A percentile compares a stretch with the other conserved stretches of the same genome.
These are phyloP conservation scores for Polyplosphaeria fusca DNA, from an alignment of 495 filamentous ascomycete species.

Conservation along the genomic window DNA sequence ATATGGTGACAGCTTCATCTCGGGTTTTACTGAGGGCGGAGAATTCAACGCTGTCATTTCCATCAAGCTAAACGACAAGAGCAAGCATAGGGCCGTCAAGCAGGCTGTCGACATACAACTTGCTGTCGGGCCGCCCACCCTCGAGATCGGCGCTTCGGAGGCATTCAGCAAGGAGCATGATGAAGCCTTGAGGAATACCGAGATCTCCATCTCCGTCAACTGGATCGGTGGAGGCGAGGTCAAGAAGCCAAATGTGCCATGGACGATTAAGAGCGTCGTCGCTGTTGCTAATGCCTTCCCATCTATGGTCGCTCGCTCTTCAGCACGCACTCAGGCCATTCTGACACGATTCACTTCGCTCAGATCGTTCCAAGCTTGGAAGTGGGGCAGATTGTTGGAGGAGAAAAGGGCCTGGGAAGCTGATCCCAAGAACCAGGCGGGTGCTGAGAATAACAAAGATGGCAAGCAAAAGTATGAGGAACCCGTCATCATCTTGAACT, in stretches of 20 bases:
- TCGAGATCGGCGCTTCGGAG: conserved; percentile 29
- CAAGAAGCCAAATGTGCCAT: conserved; percentile 37
- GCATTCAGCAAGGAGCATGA: conserved; percentile 26
- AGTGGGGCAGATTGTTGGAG: conserved; percentile 23
- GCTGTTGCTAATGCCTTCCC: conserved; percentile 39
- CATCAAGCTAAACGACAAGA: conserved; percentile 39
- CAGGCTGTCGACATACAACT: conserved; percentile 39
- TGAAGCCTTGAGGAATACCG: conserved; percentile 36
- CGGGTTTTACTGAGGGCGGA: conserved; percentile 42
- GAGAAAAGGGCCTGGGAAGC: conserved; percentile 11
- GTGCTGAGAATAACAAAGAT: conserved; percentile 23
- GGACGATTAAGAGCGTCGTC: conserved; percentile 37
- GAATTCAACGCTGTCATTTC: conserved; percentile 41
- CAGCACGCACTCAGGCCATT: conserved; percentile 37
- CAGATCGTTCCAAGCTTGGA: conserved; percentile 37
- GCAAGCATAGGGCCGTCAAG: conserved; percentile 36
- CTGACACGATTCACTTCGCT: conserved; percentile 37
- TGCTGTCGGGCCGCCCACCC: conserved; percentile 33
- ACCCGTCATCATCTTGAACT: conserved; percentile 37
- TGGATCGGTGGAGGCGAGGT: conserved; percentile 43
- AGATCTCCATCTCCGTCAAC: conserved; percentile 41
- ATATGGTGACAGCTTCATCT: conserved; percentile 42
- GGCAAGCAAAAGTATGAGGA: conserved; percentile 31
- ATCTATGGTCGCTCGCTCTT: conserved; percentile 37
- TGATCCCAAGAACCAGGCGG: conserved; percentile 23